These are phyloP conservation scores for Mortierella sp. DNA, from an alignment of 371 early-diverging fungal species.

Conservation along the genomic window DNA sequence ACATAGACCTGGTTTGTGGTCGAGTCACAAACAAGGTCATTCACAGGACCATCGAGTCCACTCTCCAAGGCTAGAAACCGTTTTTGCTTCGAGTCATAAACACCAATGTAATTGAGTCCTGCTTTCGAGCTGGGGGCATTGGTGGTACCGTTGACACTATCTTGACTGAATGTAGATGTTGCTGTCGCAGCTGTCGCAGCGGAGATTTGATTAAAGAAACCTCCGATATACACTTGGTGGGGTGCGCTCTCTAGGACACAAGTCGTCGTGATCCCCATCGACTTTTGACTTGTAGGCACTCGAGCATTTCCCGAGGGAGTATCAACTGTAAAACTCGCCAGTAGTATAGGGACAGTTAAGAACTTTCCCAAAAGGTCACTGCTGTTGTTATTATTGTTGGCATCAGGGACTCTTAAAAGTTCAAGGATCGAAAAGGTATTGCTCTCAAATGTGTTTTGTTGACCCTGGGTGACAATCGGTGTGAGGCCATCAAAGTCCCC, in stretches of 20 bases:
- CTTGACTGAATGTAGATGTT: constrained; percentile 25
- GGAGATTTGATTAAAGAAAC: constrained; percentile 54
- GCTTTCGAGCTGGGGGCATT: background rate
- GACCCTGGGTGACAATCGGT: constrained; percentile 24
- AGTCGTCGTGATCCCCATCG: constrained; percentile 29
- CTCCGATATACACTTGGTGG: constrained; percentile 61
- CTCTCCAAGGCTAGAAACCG: constrained; percentile 57
- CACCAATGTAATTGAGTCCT: constrained; percentile 64
- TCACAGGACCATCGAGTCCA: constrained; percentile 80
- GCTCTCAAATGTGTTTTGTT: constrained; percentile 38
- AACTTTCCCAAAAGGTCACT: background rate
- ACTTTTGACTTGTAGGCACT: background rate
- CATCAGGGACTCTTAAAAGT: constrained; percentile 9
- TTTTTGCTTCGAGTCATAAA: constrained; percentile 57
- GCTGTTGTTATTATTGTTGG: background rate
- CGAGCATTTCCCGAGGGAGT: background rate
- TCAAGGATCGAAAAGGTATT: constrained; percentile 43
- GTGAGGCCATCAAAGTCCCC: constrained; percentile 47
- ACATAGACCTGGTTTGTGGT: constrained; percentile 58
- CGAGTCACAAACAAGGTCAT: constrained; percentile 70
- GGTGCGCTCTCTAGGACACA: constrained; percentile 34
- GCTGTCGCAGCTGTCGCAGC: background rate
- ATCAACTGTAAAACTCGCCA: constrained; percentile 34
- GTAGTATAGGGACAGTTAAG: constrained; percentile 28
- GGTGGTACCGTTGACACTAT: background rate